Base-by-base conservation (phyloP, 1,284 basidiomycete species). In the Kwoniella shivajii region DNA sequence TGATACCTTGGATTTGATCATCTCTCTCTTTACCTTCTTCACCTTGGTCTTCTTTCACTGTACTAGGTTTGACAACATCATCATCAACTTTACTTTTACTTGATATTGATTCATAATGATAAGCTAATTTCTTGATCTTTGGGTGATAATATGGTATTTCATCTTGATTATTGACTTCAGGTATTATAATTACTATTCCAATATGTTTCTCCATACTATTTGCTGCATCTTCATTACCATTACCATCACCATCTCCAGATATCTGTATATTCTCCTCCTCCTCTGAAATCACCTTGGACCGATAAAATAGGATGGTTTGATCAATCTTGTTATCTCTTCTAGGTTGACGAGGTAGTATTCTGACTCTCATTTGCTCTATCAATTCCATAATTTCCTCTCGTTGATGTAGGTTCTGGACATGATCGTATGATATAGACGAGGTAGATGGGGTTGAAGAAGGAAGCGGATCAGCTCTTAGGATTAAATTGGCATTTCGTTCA, bases 101-200 rank as follows among this genome's bases (percentile, higher is more conserved):
- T 9, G 39, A 16, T 37, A 55, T 36, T 18, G 45, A 42, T 46
- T 69, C 63, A 63, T 68, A 78, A 13, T 55, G 10, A 50, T 72
- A 78, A 2, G 72, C 73, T 1, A 79, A 52, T 46, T 68, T 66
- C 13, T 60, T 55, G 0, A 79, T 70, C 2, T 67, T 55, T 2
- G 78, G 78, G 54, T 78, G 74, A 59, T 73, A 78, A 57, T 70
- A 78, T 0, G 78, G 78, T 11, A 78, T 60, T 2, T 74, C 67
- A 13, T 60, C 64, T 10, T 56, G 57, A 2, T 26, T 27, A 43
- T 60, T 49, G 0, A 72, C 73, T 34, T 68, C 55, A 0, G 74
- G 74, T 14, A 66, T 57, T 44, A 70, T 65, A 37, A 75, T 30
- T 6, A 75, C 71, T n/a, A 73, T 5, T 1, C 71, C 74, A 22